phyloP scores from a whole-genome alignment of 768 basidiomycete species.

The Mycena albidolilacea region DNA sequence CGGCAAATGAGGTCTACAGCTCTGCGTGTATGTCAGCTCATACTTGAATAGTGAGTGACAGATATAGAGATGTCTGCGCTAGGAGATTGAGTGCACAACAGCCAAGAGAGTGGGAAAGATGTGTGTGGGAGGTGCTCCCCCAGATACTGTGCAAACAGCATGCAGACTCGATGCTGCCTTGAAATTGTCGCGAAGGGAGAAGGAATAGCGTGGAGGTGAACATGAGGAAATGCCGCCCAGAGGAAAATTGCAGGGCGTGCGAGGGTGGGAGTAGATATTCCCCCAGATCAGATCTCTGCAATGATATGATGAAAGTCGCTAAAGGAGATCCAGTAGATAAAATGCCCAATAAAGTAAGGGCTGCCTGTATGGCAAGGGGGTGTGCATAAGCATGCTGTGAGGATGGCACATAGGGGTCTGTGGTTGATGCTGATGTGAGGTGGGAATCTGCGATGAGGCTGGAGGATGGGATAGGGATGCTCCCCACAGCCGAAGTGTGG shows the following conservation, averaged over 20 bases:
- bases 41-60: background rate
- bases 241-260: background rate
- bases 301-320: background rate
- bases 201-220: background rate
- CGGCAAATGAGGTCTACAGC: background rate
- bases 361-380: background rate
- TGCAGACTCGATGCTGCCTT: background rate
- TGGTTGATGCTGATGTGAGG: background rate
- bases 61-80: background rate
- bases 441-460: background rate
- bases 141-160: background rate
- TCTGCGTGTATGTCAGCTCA: too few species aligned
- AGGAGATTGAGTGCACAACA: background rate
- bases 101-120: background rate
- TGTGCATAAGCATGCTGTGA: background rate
- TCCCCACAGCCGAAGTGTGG: slow-evolving; percentile 7
- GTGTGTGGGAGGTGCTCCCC: background rate
- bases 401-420: background rate
- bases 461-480: background rate
- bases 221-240: too few species aligned
- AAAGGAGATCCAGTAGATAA: background rate
- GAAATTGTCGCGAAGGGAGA: background rate
- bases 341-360: background rate
- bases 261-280: slow-evolving; percentile 3
- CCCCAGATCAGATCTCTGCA: background rate